A percentile compares a stretch with the other conserved stretches of the same genome.
Conservation (phyloP, 768 basidiomycete genomes). For the Hebeloma cylindrosporum region DNA sequence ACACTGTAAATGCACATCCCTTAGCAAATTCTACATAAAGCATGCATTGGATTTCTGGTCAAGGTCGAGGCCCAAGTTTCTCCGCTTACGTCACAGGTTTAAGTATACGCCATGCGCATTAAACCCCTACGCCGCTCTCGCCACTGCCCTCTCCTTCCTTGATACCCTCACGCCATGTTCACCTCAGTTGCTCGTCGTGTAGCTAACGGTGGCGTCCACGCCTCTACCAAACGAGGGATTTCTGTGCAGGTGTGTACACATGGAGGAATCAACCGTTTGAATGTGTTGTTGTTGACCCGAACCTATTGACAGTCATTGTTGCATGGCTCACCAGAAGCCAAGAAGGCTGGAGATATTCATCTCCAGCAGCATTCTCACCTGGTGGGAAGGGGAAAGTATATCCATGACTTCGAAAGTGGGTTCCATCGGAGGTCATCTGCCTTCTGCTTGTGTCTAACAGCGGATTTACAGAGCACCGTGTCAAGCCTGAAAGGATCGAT, state of each 20-base stretch:
- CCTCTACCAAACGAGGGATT: slow-evolving; percentile 45
- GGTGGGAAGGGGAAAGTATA: slow-evolving; percentile 91
- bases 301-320: slow-evolving; percentile 62
- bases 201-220: slow-evolving; percentile 22
- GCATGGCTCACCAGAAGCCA: slow-evolving; percentile 92
- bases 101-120: slow-evolving; percentile 3
- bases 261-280: neutral
- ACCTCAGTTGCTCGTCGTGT: slow-evolving; percentile 30
- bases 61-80: slow-evolving; percentile 4
- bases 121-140: slow-evolving; percentile 4
- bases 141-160: slow-evolving; percentile 13
- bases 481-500: slow-evolving; percentile 76
- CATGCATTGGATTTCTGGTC: too few species aligned
- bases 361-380: slow-evolving; percentile 81
- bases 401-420: slow-evolving; percentile 85
- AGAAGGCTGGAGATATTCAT: slow-evolving; percentile 75
- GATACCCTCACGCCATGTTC: slow-evolving; percentile 28
- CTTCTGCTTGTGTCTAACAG: slow-evolving; percentile 7
- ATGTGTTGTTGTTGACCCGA: slow-evolving; percentile 23
- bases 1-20: too few species aligned
- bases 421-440: neutral
- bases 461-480: slow-evolving; percentile 66
- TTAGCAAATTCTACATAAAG: too few species aligned
- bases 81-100: slow-evolving; percentile 31
- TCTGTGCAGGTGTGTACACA: slow-evolving; percentile 58